phyloP scores from a whole-genome alignment of 176 grass and related monocot species.

The Urochloa ruziziensis region DNA sequence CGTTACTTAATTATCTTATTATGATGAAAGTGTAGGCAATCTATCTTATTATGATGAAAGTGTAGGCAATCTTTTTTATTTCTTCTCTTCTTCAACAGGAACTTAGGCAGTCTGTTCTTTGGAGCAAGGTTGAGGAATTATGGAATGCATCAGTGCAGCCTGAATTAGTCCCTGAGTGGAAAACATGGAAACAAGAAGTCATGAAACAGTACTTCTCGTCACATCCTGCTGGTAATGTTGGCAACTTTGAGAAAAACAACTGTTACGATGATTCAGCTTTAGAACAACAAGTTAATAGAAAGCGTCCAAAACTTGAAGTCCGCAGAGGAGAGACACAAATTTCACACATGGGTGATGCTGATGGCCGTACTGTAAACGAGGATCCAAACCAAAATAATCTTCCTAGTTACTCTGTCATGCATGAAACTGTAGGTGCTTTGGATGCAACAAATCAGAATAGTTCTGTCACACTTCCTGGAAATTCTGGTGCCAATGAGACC shows the following conservation, averaged over 20 bases:
- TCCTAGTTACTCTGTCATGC: background rate
- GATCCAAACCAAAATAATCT: slow-evolving; percentile 6
- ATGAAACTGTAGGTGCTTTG: slow-evolving; percentile 8
- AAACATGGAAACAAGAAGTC: slow-evolving; percentile 89
- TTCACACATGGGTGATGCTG: slow-evolving; percentile 27
- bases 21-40: slow-evolving; percentile 3
- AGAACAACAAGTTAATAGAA: slow-evolving; percentile 64
- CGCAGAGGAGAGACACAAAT: slow-evolving; percentile 56
- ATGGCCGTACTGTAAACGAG: slow-evolving; percentile 12
- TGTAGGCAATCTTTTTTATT: slow-evolving; percentile 28
- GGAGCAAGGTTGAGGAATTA: slow-evolving; percentile 65
- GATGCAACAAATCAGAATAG: slow-evolving; percentile 33
- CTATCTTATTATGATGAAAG: slow-evolving; percentile 29
- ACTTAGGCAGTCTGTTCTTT: slow-evolving; percentile 71
- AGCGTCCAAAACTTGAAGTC: slow-evolving; percentile 80
- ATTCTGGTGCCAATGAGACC: slow-evolving; percentile 31
- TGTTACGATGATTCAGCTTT: slow-evolving; percentile 38
- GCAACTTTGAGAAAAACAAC: slow-evolving; percentile 39
- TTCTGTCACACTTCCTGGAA: background rate
- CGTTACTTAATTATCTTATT: slow-evolving; percentile 11
- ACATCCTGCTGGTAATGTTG: slow-evolving; percentile 47
- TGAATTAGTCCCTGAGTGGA: slow-evolving; percentile 81
- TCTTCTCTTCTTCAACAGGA: slow-evolving; percentile 56
- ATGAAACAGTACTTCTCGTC: slow-evolving; percentile 76
- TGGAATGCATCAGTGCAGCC: slow-evolving; percentile 69